Percentiles rank a stretch among this genome's conserved stretches.
phyloP scores from a whole-genome alignment of 75 land plant genomes.

The Selaginella tamariscina region DNA sequence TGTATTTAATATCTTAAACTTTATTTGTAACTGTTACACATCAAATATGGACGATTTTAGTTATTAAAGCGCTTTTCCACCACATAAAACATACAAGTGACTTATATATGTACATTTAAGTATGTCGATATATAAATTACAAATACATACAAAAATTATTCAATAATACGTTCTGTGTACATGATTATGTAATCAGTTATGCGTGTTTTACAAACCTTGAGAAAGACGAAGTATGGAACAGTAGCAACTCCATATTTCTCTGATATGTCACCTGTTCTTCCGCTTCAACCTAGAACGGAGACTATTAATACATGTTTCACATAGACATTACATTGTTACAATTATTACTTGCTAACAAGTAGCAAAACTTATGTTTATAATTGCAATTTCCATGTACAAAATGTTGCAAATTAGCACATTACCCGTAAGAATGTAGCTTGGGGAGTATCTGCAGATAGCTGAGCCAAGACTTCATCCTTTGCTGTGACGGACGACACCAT shows the following conservation, averaged over 20 bases:
- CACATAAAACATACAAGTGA: constrained; percentile 70
- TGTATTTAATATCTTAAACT: too few species aligned
- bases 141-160: constrained; percentile 13
- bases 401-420: neutral
- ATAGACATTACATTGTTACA: neutral
- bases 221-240: constrained; percentile 73
- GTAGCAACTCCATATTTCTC: constrained; percentile 65
- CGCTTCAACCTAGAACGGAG: constrained; percentile 64
- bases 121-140: too few species aligned
- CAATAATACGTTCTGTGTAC: neutral
- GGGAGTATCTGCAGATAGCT: constrained; percentile 71
- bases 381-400: neutral
- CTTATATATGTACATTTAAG: too few species aligned
- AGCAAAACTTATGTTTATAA: neutral
- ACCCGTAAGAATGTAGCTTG: constrained; percentile 62
- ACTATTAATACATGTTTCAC: neutral
- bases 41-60: too few species aligned
- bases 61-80: constrained; percentile 5
- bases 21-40: too few species aligned
- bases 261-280: constrained; percentile 79
- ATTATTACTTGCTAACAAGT: neutral
- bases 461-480: constrained; percentile 78
- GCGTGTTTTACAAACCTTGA: constrained; percentile 47
- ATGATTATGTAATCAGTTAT: neutral
- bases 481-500: constrained; percentile 89